Base-by-base conservation (phyloP, 129 eudicot species). In the Calendula officinalis region DNA sequence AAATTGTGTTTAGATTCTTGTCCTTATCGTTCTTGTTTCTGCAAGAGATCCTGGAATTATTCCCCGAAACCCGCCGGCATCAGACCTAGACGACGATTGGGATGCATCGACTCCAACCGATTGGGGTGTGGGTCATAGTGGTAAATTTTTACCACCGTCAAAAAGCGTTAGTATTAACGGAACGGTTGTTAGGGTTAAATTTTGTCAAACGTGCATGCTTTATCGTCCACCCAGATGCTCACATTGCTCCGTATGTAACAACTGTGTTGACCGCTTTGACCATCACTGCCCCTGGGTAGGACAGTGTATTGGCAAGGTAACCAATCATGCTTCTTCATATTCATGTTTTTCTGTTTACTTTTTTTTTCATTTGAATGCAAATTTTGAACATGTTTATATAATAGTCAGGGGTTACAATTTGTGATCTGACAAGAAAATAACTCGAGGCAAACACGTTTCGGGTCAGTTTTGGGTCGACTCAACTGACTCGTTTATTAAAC, bases 241-340 rank as follows among this genome's bases (percentile, higher is more conserved):
- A 8, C 95, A 86, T 72, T 86, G 95, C 74, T 77, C 89, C 7
- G 60, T 83, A 41, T 86, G 95, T 65, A 70, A 86, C 37, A 86
- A 86, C 35, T 86, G 95, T 67, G 89, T 86, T 32, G 81, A 86
- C 46, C 86, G 84, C 57, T 86, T 86, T 62, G 95, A 86, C 55
- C 89, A 83, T 53, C 95, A 86, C 42, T 86, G 95, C 68, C 95
- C 89, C 1, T 86, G 95, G 95, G 86, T 83, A 41, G 95, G 95
- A 22, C 95, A 86, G 27, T 86, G 95, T 62, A 83, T 86, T 8
- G 95, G 95, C 71, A 74, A 64, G 90, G 90, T 84, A 57, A 22
- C 2, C 1, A 22, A 22, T 22, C 1, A 22, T 55, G 66, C 41
- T 36, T 14, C 35, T 51, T 57, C 38, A 10, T 39, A 7, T 27